Conservation (phyloP, 1,284 basidiomycete species). For the Spongiforma sp. region DNA sequence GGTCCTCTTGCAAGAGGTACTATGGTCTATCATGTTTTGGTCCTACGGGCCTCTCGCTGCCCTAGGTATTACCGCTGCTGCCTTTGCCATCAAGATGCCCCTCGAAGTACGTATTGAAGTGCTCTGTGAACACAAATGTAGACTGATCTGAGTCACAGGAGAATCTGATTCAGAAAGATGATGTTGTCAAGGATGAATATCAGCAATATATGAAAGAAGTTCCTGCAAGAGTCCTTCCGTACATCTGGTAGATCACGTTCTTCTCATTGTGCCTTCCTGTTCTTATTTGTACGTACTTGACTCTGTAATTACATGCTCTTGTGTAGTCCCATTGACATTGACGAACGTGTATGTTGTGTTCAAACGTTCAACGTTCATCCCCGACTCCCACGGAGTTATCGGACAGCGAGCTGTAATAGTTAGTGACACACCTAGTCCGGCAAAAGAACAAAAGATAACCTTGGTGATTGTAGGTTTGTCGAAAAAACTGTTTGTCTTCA, state of each 20-base stretch:
- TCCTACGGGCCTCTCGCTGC: conserved; percentile 40
- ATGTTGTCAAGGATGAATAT: conserved; percentile 37
- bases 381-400: too few relatives aligned
- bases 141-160: conserved; percentile 29
- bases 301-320: too few relatives aligned
- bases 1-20: conserved; percentile 34
- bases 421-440: too few relatives aligned
- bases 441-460: too few relatives aligned
- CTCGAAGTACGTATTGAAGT: conserved; percentile 34
- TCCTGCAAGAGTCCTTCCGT: conserved; percentile 38
- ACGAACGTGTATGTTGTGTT: too few relatives aligned
- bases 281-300: background rate
- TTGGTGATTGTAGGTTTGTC: too few relatives aligned
- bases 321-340: too few relatives aligned
- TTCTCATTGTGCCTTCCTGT: background rate
- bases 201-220: conserved; percentile 39
- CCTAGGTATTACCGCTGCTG: conserved; percentile 26
- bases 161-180: conserved; percentile 35
- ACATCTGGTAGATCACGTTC: conserved; percentile 44
- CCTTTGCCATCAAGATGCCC: conserved; percentile 40
- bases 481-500: too few relatives aligned
- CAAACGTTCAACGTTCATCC: too few relatives aligned
- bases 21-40: conserved; percentile 41
- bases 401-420: too few relatives aligned
- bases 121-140: background rate